Base-by-base conservation (phyloP, 805 yeast species). In the Ogataea nakhonphanomensis region DNA sequence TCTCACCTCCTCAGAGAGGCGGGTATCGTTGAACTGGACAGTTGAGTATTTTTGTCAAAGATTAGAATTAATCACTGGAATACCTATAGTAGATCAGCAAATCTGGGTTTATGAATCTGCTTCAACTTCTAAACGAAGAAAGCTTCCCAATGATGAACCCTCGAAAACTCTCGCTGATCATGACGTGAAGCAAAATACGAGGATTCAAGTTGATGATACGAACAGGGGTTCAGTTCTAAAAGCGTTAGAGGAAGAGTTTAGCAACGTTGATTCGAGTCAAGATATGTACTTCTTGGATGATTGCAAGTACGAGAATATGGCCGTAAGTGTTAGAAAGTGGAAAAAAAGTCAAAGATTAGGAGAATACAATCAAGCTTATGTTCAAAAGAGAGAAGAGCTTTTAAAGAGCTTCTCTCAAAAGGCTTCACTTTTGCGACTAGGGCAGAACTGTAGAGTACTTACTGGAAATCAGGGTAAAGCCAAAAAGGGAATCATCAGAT, bases 241-340 rank as follows among this genome's bases (percentile, higher is more conserved):
- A 7, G 53, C 49, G 13, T 36, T 54, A 17, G 53, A 49, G 33
- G 38, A 53, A 17, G 62, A 64, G 28, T 21, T 54, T 5, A 36
- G 33, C 8, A 31, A 39, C 9, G 37, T 32, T 9, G 30, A 13
- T 2, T 32, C 24, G 2, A 51, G 63, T 22, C 60, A 58, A 1
- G 66, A 51, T n/a, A 64, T 65, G 33, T 74, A 62, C 53, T 68
- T 71, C 43, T 61, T 85, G 57, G 64, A 76, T 2, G 81, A 79
- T 26, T 76, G 70, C 29, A 83, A 77, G 32, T 87, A 90, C 59
- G 79, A 72, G 23, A 66, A 66, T 33, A 69, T 84, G 43, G 37
- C 61, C 3, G 77, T 82, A 39, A 72, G 91, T 0, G 95, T 86
- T 2, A 69, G 81, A 41, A 73, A 72, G 40, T 90, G 96, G 95